phyloP scores from a whole-genome alignment of 2,329 filamentous ascomycete genomes.

The Alternaria triticimaculans region DNA sequence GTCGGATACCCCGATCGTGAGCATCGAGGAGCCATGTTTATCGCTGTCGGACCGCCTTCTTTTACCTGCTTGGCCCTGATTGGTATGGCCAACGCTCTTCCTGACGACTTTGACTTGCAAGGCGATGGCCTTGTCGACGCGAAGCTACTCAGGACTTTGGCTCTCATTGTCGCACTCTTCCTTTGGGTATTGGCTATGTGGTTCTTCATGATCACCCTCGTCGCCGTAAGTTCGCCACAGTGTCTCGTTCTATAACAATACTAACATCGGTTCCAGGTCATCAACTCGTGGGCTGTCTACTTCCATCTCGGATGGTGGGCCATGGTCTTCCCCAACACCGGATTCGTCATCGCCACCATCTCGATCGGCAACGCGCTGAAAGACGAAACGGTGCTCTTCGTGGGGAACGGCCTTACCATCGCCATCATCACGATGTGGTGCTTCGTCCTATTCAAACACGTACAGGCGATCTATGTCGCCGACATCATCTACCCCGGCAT shows the following conservation, averaged over 20 bases:
- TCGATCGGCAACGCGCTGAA: conserved; percentile 47
- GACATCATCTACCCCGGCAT: conserved; percentile 66
- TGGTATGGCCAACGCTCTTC: conserved; percentile 67
- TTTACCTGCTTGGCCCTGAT: conserved; percentile 75
- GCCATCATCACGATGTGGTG: conserved; percentile 61
- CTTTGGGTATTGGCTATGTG: conserved; percentile 69
- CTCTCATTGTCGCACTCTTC: conserved; percentile 60
- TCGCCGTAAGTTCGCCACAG: conserved; percentile 42
- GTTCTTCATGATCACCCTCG: conserved; percentile 59
- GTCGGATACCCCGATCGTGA: conserved; percentile 68
- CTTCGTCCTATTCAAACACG: conserved; percentile 60
- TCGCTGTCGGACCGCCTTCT: conserved; percentile 75
- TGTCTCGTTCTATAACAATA: conserved; percentile 38
- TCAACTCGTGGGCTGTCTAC: conserved; percentile 53
- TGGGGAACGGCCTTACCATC: conserved; percentile 58
- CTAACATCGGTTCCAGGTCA: conserved; percentile 32
- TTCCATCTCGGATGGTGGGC: conserved; percentile 70
- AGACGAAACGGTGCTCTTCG: conserved; percentile 45
- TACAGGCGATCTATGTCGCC: conserved; percentile 58
- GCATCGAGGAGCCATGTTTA: conserved; percentile 74
- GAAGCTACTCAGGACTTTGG: conserved; percentile 53
- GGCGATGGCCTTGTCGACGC: conserved; percentile 56
- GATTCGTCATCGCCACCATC: conserved; percentile 54
- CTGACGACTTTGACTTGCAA: conserved; percentile 55
- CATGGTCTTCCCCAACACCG: conserved; percentile 56